Conservation (phyloP, 2,329 filamentous ascomycete species). For the Diaporthe velutina region DNA sequence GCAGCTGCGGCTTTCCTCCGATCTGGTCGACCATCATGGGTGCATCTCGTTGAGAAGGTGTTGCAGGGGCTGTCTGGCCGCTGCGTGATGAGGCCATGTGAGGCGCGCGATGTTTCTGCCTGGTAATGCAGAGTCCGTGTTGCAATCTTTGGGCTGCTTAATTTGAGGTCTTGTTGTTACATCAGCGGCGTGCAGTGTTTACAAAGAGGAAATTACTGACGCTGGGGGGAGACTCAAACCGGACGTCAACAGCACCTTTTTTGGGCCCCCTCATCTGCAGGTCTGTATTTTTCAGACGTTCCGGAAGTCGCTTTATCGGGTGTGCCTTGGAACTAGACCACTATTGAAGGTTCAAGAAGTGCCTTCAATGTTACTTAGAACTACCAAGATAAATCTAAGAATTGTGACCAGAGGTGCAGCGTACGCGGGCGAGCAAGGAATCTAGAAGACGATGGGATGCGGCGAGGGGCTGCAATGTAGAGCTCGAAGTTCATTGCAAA, state of each 20-base stretch:
- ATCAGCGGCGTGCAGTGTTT: neutral
- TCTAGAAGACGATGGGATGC: neutral
- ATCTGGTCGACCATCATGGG: conserved; percentile 1
- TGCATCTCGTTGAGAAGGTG: neutral
- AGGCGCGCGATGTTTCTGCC: neutral
- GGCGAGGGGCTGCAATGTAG: neutral
- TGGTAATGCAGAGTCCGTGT: neutral
- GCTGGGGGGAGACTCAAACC: neutral
- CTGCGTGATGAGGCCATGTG: conserved; percentile 22
- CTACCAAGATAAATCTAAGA: no score
- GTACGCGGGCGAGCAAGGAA: neutral
- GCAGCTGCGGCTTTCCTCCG: neutral
- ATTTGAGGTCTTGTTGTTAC: neutral
- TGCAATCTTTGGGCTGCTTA: neutral
- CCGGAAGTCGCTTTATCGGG: neutral
- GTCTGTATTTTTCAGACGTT: neutral
- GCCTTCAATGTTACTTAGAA: neutral
- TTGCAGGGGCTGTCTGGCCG: neutral
- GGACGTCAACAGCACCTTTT: neutral
- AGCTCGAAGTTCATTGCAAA: neutral
- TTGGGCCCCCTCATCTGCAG: neutral
- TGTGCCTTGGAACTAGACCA: neutral
- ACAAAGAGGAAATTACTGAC: neutral
- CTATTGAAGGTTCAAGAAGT: neutral
- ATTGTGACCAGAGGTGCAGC: neutral